Base-by-base conservation (phyloP, 129 eudicot genomes). In the Tanacetum coccineum region DNA sequence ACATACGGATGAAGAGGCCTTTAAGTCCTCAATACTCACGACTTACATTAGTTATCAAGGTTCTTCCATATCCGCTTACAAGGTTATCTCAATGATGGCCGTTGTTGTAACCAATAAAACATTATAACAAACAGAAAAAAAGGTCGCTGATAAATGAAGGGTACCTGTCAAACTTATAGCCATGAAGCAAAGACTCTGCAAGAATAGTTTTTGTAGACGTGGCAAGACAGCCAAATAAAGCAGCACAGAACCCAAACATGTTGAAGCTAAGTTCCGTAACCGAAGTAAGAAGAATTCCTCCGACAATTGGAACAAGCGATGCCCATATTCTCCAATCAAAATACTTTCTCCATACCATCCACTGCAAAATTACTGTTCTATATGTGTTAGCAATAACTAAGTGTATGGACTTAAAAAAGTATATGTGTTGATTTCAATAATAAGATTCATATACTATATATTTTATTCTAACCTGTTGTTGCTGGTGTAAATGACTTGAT, bases 401-500 rank as follows among this genome's bases (percentile, higher is more conserved):
- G 42, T 36, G 42, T 36, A 36, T 36, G 6, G 42, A 36, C 42
- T 8, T 36, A 36, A 36, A 2, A 36, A 36, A 36, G 42, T 36
- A 36, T 7, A 36, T 36, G 42, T 36, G 42, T 36, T 36, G 10
- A 36, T 36, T 36, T 36, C 10, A 36, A 36, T 36, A 17, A 44
- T 10, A 4, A 48, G 26, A 66, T 21, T 64, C 17, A 39, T 50
- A 70, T 25, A 25, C 9, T 14, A 53, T 0, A 22, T 21, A 8
- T 67, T 45, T 14, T 22, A 36, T 64, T 50, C 84, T 69, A 72
- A 92, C 98, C 98, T 86, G 98, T 92, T 75, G 98, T 92, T 67
- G 98, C 98, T 0, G 96, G 98, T 49, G 98, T 92, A 71, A 92
- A 92, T 1, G 98, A 92, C 85, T 92, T 92, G 80, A 92, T 88